A percentile compares a stretch with the other conserved stretches of the same genome.
Evolutionary conservation across 73 alveolate species (phyloP).

Genomic region (Tetrahymena malaccensis): DNA sequence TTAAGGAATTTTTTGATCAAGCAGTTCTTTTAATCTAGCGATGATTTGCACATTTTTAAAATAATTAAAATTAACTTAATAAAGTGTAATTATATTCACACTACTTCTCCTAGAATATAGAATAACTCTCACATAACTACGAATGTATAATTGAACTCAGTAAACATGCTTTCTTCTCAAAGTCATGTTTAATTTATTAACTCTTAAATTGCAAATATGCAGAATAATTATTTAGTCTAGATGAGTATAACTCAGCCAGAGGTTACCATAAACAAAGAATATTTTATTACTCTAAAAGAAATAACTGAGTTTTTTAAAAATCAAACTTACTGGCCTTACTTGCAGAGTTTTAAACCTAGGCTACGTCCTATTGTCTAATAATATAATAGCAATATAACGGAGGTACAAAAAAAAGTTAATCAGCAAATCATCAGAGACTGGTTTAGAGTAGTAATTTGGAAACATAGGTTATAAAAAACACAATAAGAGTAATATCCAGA

Average conservation of each 20-base stretch:
- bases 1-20: neutral
- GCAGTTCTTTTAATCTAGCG: neutral
- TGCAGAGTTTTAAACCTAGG: neutral
- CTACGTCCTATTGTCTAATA: neutral
- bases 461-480: neutral
- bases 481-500: neutral
- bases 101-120: neutral
- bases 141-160: neutral
- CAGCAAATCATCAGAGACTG: neutral
- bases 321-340: neutral
- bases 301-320: neutral
- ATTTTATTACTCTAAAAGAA: neutral
- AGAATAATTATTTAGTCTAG: neutral
- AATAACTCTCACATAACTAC: neutral
- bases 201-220: neutral
- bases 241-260: neutral
- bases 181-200: neutral
- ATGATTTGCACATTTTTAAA: neutral
- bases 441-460: neutral
- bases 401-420: neutral
- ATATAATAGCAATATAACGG: neutral
- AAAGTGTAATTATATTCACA: neutral
- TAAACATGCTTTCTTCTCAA: neutral
- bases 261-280: neutral
- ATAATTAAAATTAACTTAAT: neutral